Evolutionary conservation across 495 filamentous ascomycete genomes (phyloP), one percentile per base, ranked within the genome.

Genomic region (Pseudoneurospora amorphoporcata): DNA sequence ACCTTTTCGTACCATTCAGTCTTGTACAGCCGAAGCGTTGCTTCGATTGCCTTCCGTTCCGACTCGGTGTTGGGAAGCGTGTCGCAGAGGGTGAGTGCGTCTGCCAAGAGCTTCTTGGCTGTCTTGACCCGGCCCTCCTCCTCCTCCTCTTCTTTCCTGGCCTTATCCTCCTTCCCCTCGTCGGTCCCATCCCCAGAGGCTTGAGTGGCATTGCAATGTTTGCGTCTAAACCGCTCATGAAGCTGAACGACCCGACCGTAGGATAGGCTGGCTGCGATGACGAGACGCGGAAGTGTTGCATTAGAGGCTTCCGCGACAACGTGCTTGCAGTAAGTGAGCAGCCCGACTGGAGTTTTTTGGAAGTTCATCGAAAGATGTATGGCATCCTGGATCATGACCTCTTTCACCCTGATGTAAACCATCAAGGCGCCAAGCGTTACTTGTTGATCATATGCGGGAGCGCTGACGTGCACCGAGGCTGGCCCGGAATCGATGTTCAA

Each of bases 1-100:
- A 82, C 76, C 12, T 73, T 37, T 39, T 76, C 73, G 70, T 82
- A 82, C 45, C 76, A 71, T 68, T 74, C 40, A 29, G 69, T 71
- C 32, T 53, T 69, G 6, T 77, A 70, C 17, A 77, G 69, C 10
- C 58, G 32, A 35, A 71, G 68, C 38, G 71, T 72, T 17, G 72
- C 71, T 40, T 80, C 72, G n/a, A 80, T 58, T n/a, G 73, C 76
- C 29, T 40, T 68, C 6, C 72, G 72, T 10, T 79, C 69, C 17
- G 3, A 73, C 3, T 72, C 69, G 7, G 73, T 73, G 61, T 45
- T 70, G 17, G 73, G 73, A 71, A 83, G 76, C 40, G 74, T 39
- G 40, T 75, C 69, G 45, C 71, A 73, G 38, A 79, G 73, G 4
- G 70, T 61, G 23, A 77, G 73, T 73, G 61, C 75, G 2, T n/a